Conservation (phyloP, 768 basidiomycete species). For the Leccinellum rugosiceps region DNA sequence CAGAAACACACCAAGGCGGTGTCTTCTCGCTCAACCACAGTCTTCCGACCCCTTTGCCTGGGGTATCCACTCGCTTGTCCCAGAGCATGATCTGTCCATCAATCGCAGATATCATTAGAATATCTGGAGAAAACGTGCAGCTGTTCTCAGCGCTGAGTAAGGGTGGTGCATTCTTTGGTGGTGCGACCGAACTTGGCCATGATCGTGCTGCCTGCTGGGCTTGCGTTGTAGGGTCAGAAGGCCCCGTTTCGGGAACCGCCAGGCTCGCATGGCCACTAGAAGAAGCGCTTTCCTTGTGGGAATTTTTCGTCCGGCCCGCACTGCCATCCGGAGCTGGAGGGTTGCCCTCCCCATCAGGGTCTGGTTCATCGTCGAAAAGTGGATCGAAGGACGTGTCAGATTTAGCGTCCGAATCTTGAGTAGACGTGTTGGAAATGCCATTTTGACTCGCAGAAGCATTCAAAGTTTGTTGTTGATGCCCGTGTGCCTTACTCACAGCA, state of each 20-base stretch:
- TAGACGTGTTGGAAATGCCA: slow-evolving; percentile 20
- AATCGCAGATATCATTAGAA: slow-evolving; percentile 84
- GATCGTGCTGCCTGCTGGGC: slow-evolving; percentile 25
- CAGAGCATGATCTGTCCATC: slow-evolving; percentile 92
- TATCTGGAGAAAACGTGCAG: slow-evolving; percentile 68
- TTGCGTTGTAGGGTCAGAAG: slow-evolving; percentile 19
- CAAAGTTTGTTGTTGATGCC: slow-evolving; percentile 11
- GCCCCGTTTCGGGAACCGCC: slow-evolving; percentile 29
- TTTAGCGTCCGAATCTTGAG: slow-evolving; percentile 54
- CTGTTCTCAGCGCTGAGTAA: slow-evolving; percentile 62
- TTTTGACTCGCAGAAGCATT: slow-evolving; percentile 22
- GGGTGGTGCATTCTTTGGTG: slow-evolving; percentile 75
- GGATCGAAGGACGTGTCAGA: slow-evolving; percentile 86
- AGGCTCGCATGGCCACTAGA: slow-evolving; percentile 19
- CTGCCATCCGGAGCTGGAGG: slow-evolving; percentile 14
- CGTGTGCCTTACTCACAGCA: slow-evolving; percentile 20
- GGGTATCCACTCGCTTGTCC: slow-evolving; percentile 72
- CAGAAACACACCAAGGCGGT: slow-evolving; percentile 95
- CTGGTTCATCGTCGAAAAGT: slow-evolving; percentile 84
- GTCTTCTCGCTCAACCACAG: slow-evolving; percentile 90
- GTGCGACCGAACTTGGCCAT: slow-evolving; percentile 39
- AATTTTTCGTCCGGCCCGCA: slow-evolving; percentile 14
- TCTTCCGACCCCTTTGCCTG: slow-evolving; percentile 73
- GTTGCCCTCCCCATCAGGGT: slow-evolving; percentile 49
- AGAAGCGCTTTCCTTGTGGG: slow-evolving; percentile 13